Conservation (phyloP, 768 basidiomycete species). For the Suillus hirtellus region DNA sequence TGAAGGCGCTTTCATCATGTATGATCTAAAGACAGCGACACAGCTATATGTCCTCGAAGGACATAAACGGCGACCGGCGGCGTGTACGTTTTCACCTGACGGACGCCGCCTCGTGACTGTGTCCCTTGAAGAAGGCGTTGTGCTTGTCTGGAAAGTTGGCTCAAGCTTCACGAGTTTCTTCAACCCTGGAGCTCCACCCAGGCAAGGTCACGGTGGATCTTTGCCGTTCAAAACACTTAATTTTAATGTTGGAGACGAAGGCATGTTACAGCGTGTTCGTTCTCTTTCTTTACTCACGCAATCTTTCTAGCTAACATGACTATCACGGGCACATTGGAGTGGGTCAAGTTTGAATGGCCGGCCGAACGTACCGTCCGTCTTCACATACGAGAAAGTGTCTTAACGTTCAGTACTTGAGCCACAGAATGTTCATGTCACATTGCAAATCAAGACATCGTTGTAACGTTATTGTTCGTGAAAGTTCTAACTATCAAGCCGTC, state of each 20-base stretch:
- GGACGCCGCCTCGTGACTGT: constrained; percentile 86
- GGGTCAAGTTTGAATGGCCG: constrained; percentile 83
- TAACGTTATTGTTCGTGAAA: not conserved
- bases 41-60: constrained; percentile 94
- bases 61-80: constrained; percentile 78
- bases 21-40: constrained; percentile 94
- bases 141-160: constrained; percentile 96
- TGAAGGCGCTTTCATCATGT: constrained; percentile 94
- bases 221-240: constrained; percentile 86
- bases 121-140: constrained; percentile 80
- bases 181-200: constrained; percentile 85
- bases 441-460: not conserved
- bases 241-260: constrained; percentile 83
- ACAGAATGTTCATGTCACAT: not conserved
- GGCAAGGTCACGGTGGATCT: constrained; percentile 81
- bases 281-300: not conserved
- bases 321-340: constrained; percentile 63
- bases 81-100: constrained; percentile 91
- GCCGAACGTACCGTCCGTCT: constrained; percentile 81
- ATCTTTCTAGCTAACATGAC: constrained; percentile 49
- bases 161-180: constrained; percentile 88
- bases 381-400: constrained; percentile 74
- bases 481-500: constrained; percentile 16
- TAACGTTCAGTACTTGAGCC: constrained; percentile 81
- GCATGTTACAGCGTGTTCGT: constrained; percentile 42